Conservation (phyloP, 2,329 filamentous ascomycete genomes). For the Pseudogymnoascus sp. region DNA sequence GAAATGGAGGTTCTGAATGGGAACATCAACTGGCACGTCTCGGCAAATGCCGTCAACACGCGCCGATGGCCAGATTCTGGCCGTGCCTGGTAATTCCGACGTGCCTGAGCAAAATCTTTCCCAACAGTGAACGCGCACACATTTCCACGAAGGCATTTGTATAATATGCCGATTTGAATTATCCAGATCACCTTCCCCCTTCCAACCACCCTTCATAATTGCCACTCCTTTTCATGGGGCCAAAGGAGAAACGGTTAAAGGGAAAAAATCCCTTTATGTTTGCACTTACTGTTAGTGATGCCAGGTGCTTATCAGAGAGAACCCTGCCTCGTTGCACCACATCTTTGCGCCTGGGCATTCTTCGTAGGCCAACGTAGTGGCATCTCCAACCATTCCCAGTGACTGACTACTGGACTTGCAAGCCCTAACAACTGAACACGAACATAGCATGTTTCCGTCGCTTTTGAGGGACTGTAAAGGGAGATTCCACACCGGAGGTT, state of each 20-base stretch:
- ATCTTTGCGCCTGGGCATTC: background rate
- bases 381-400: background rate
- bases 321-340: background rate
- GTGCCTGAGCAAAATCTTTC: conserved; percentile 1
- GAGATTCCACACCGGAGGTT: background rate
- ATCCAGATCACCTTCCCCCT: too few relatives aligned
- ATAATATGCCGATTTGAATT: background rate
- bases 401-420: background rate
- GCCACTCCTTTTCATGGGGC: background rate
- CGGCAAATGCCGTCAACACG: conserved; percentile 3
- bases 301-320: background rate
- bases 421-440: background rate
- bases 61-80: conserved; percentile 6
- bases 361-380: background rate
- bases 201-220: background rate
- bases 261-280: background rate
- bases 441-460: background rate
- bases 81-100: conserved; percentile 6
- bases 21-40: conserved; percentile 4
- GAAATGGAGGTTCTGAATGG: conserved; percentile 8
- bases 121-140: background rate
- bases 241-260: background rate
- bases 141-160: background rate
- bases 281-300: background rate
- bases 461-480: background rate